A percentile compares a stretch with the other conserved stretches of the same genome.
phyloP scores from a whole-genome alignment of 208 protist species.

The Wallacemonas rigidus region DNA sequence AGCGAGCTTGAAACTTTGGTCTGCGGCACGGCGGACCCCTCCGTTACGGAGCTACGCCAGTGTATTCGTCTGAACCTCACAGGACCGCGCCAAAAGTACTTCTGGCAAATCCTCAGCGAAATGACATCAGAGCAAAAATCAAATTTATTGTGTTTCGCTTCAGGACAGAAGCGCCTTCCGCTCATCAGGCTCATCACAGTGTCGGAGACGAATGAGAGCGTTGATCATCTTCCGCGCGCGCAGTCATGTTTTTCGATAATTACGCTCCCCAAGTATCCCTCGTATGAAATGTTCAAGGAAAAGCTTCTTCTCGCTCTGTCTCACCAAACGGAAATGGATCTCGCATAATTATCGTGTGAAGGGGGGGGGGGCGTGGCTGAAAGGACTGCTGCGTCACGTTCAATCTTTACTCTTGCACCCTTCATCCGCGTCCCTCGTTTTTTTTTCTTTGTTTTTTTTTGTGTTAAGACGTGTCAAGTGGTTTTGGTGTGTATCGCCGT shows the following conservation, averaged over 20 bases:
- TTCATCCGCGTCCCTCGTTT: not conserved
- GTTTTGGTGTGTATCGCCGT: too few species aligned
- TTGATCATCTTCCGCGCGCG: constrained; percentile 82
- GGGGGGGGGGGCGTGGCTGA: not conserved
- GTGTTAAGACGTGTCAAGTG: not conserved
- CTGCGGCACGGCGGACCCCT: constrained; percentile 76
- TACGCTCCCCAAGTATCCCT: constrained; percentile 80
- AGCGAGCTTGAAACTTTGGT: constrained; percentile 79
- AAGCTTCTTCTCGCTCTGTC: constrained; percentile 80
- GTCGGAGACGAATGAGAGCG: constrained; percentile 74
- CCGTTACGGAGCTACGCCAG: constrained; percentile 60
- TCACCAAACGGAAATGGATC: constrained; percentile 91
- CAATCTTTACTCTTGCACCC: not conserved
- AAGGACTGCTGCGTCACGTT: too few species aligned
- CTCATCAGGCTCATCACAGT: constrained; percentile 77
- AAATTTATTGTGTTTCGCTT: constrained; percentile 87
- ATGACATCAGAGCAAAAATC: constrained; percentile 79
- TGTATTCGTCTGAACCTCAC: constrained; percentile 68
- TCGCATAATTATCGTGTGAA: constrained; percentile 48
- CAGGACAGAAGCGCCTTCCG: constrained; percentile 81
- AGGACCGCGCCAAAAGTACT: constrained; percentile 53
- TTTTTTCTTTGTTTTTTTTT: constrained; percentile 13
- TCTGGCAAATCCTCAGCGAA: constrained; percentile 87
- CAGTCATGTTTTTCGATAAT: constrained; percentile 91
- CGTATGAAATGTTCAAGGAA: constrained; percentile 72